phyloP scores from a whole-genome alignment of 176 grass and related monocot species.

The Paspalum notatum region DNA sequence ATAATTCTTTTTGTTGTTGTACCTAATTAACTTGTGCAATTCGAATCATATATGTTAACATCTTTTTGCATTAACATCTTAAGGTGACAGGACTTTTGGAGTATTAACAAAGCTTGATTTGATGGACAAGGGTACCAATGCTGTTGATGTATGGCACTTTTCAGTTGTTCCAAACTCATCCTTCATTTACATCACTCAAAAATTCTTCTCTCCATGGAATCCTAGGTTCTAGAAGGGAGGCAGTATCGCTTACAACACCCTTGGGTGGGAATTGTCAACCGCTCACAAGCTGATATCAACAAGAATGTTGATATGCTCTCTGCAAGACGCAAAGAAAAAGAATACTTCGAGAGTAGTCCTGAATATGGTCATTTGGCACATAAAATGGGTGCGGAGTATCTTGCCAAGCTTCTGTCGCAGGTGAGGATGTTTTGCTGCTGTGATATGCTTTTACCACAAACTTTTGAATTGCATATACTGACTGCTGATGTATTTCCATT shows the following conservation, averaged over 20 bases:
- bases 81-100: constrained; percentile 97
- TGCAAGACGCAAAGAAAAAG: constrained; percentile 85
- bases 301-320: constrained; percentile 97
- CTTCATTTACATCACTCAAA: not conserved
- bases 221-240: constrained; percentile 96
- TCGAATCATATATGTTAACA: constrained; percentile 32
- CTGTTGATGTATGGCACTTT: constrained; percentile 77
- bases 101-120: constrained; percentile 99
- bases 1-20: not conserved
- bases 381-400: constrained; percentile 99
- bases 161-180: constrained; percentile 12
- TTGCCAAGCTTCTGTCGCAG: constrained; percentile 97
- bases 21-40: not conserved
- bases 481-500: constrained; percentile 35
- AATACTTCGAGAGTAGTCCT: constrained; percentile 95
- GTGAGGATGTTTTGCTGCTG: constrained; percentile 41
- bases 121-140: constrained; percentile 99
- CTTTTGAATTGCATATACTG: constrained; percentile 7
- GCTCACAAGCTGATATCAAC: constrained; percentile 99
- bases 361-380: constrained; percentile 93
- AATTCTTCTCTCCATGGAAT: constrained; percentile 35
- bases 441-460: not conserved
- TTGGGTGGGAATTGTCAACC: constrained; percentile 98
- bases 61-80: constrained; percentile 36
- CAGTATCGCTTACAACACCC: constrained; percentile 93